Evolutionary conservation across 768 basidiomycete genomes (phyloP).

Genomic region (Trametes villosa): DNA sequence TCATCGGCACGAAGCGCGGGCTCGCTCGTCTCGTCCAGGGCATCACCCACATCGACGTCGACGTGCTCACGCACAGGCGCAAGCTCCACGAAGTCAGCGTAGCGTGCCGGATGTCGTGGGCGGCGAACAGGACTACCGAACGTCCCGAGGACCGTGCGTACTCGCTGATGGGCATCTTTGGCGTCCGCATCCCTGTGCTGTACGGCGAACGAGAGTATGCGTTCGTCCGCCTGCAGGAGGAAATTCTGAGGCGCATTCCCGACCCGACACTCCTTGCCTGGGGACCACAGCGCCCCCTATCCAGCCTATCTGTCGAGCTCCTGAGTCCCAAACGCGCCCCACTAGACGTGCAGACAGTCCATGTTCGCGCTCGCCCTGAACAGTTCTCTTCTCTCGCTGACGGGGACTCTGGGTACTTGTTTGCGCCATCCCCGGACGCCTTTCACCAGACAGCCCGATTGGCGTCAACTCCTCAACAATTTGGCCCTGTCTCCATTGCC

Average conservation of each 20-base stretch:
- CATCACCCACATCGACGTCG: neutral
- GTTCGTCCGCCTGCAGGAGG: constrained; percentile 1
- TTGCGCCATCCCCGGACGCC: neutral
- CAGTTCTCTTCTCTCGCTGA: neutral
- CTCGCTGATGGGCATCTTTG: constrained; percentile 4
- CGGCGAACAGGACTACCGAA: neutral
- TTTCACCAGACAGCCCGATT: neutral
- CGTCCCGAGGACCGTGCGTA: constrained; percentile 3
- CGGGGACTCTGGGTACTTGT: neutral
- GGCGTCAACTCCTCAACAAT: neutral
- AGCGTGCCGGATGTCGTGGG: constrained; percentile 1
- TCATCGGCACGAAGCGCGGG: neutral
- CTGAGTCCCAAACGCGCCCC: neutral
- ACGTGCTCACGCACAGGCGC: neutral
- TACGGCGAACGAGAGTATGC: constrained; percentile 1
- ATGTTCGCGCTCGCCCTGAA: neutral
- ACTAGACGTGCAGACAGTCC: neutral
- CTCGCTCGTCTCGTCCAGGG: neutral
- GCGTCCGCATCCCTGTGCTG: neutral
- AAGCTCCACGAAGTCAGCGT: neutral
- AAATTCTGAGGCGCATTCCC: neutral
- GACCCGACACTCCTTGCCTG: neutral
- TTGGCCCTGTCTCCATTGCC: neutral
- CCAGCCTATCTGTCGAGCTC: neutral
- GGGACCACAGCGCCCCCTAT: too few species aligned